Evolutionary conservation across 495 filamentous ascomycete species (phyloP), one percentile per base, ranked within the genome.

Genomic region (Aspergillus nanangensis): DNA sequence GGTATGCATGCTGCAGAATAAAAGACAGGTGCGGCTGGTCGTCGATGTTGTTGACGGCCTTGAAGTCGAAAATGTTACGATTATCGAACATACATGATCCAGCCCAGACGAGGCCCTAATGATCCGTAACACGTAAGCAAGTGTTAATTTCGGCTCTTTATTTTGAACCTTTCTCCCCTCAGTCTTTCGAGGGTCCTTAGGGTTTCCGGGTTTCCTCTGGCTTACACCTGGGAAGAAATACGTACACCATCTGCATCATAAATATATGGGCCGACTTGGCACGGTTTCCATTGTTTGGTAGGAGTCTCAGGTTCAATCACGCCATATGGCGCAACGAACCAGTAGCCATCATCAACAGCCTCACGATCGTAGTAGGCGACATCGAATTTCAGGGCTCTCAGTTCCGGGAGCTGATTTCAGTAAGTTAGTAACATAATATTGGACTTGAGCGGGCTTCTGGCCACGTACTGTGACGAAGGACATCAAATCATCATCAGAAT

Each of bases 1-100:
- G 21, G 41, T 62, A 63, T 21, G 62, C 62, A 48, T 66, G 62
- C 17, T 65, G 60, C 24, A 72, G 48, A 51, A 78, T 77, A 24
- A 71, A 70, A n/a, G 72, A 77, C 0, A 77, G 55, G 41, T 75
- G 70, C 10, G 63, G 46, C 14, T 65, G 54, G 9, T 62, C 62
- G 25, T 71, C 61, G 10, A 68, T 66, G 44, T 67, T 59, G 48
- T 53, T 29, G 29, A 65, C 53, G 14, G 67, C 56, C 45, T 68
- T 57, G 57, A 76, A 74, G 31, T 71, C 66, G 53, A 67, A 64
- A 33, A 58, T 51, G 34, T 66, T 67, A 11, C 55, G 60, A 19
- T 69, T 66, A 22, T 70, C 58, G 41, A 60, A 62, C 33, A 63
- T 50, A 41, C 56, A 55, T 0, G 67, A 59, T 15, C 70, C 70